Evolutionary conservation across 352 stramenopile genomes (phyloP), one percentile per base, ranked within the genome.

Genomic region (Phytopythium aichiense): DNA sequence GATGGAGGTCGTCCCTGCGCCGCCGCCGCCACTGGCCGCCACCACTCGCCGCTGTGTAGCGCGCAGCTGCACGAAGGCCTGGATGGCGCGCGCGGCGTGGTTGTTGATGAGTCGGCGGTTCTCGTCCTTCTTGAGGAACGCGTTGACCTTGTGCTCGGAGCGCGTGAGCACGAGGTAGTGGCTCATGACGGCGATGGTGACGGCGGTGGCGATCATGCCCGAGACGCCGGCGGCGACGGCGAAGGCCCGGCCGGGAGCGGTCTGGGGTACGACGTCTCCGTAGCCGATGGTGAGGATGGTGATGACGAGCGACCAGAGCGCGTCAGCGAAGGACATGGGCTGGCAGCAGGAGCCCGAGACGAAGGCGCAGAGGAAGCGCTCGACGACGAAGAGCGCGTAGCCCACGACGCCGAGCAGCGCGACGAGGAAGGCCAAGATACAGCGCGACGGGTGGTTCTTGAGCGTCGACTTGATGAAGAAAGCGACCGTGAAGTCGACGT

Each of bases 391-490:
- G 48, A 93, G 68, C 48, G 77, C 71, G 60, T 91, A 93, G 49
- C 79, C 75, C 0, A 72, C 74, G 22, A 78, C 65, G 50, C 58
- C 55, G 33, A 88, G 63, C 38, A 93, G 69, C 42, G 69, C 33
- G 42, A 59, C 23, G 33, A 89, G 76, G 58, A 68, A 74, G 31
- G 61, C 54, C 22, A 84, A 22, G 31, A 93, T 64, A 64, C 71
- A 88, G 16, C 56, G 69, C 5, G 62, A 74, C 51, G 84, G 84
- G 53, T 85, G 60, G 65, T 90, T 88, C 57, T 89, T 89, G 40
- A 93, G 72, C 50, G 77, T 86, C 2, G 80, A 79, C 60, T 93
- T 93, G 59, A 93, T 68, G 57, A 91, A 90, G 66, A 89, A 93
- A 15, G 74, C 69, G 20, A 69, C 35, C 13, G 72, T 84, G 67